A percentile compares a stretch with the other conserved stretches of the same genome.
Conservation (phyloP, 768 basidiomycete species). For the Pleurotus giganteus region DNA sequence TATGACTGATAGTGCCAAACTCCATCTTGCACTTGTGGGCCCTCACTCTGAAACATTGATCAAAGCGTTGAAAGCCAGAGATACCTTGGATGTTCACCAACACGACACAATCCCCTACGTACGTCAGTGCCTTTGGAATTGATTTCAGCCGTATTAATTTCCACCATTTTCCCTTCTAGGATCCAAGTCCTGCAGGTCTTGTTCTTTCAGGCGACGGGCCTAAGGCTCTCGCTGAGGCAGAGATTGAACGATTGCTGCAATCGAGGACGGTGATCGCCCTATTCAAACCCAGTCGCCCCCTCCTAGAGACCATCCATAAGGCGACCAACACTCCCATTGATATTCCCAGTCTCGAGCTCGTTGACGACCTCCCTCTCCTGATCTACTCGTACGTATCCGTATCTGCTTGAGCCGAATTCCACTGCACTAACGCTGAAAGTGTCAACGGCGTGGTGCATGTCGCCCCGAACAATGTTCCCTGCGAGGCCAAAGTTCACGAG, state of each 20-base stretch:
- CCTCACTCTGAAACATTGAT: not conserved
- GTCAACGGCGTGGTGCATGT: not conserved
- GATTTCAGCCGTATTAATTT: not conserved
- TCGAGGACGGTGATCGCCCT: not conserved
- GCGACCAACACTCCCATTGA: constrained; percentile 1
- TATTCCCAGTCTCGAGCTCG: not conserved
- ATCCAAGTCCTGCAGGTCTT: not conserved
- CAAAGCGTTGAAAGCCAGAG: not conserved
- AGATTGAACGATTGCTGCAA: not conserved
- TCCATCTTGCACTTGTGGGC: not conserved
- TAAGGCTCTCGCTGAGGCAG: not conserved
- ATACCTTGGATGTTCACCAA: not conserved
- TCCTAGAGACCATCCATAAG: not conserved
- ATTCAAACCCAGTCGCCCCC: not conserved
- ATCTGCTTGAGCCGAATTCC: not conserved
- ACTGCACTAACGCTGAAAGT: not conserved
- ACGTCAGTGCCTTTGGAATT: not conserved
- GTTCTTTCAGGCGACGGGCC: not conserved
- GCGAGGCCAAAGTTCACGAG: not conserved
- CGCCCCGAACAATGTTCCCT: not conserved
- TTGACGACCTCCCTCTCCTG: not conserved
- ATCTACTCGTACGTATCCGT: not conserved
- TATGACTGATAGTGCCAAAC: too few relatives aligned
- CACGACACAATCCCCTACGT: not conserved
- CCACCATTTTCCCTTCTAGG: not conserved